A percentile compares a stretch with the other conserved stretches of the same genome.
These are phyloP conservation scores for Trypanosoma lewisi DNA, from an alignment of 208 protist species.

Conservation along the genomic window DNA sequence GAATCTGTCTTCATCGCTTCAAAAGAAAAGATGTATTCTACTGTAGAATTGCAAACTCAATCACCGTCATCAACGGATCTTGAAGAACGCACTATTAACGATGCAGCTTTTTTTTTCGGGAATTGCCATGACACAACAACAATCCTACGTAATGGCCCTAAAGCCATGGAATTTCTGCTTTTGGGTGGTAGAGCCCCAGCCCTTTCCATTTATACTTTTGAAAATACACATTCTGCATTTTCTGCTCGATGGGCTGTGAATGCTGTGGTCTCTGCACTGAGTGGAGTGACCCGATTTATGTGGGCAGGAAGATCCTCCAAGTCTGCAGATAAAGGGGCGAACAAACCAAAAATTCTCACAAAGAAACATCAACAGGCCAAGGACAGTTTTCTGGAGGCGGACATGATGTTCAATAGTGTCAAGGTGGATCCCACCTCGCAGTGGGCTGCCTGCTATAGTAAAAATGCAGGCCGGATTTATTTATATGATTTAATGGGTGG, in stretches of 20 bases:
- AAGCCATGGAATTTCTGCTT: constrained; percentile 38
- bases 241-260: constrained; percentile 43
- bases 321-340: constrained; percentile 2
- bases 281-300: constrained; percentile 40
- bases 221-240: constrained; percentile 33
- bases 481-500: constrained; percentile 55
- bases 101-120: constrained; percentile 36
- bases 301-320: constrained; percentile 31
- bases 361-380: constrained; percentile 29
- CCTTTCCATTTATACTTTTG: constrained; percentile 53
- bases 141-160: constrained; percentile 16
- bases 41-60: constrained; percentile 33
- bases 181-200: constrained; percentile 55
- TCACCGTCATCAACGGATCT: background rate
- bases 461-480: constrained; percentile 56
- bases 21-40: constrained; percentile 30
- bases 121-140: constrained; percentile 13
- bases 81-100: constrained; percentile 15
- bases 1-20: constrained; percentile 36
- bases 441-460: constrained; percentile 58
- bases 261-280: constrained; percentile 47
- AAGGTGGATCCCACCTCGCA: constrained; percentile 68
- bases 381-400: constrained; percentile 48
- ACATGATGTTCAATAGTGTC: constrained; percentile 46
- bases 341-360: constrained; percentile 27